Conservation (phyloP, 768 basidiomycete genomes). For the Suillus variegatus region DNA sequence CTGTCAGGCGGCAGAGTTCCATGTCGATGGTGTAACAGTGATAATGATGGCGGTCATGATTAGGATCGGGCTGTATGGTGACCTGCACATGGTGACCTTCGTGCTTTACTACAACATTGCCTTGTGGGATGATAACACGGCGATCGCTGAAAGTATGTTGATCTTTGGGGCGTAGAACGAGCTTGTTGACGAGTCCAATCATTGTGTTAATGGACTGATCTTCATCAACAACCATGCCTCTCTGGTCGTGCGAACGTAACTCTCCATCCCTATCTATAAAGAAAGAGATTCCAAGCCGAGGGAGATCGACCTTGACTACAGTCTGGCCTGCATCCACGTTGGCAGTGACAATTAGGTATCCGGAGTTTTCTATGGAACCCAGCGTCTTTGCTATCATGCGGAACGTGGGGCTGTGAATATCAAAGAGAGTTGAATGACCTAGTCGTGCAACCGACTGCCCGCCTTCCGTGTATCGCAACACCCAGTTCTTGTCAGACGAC, state of each 20-base stretch:
- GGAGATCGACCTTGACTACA: slow-evolving; percentile 32
- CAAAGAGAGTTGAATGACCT: slow-evolving; percentile 13
- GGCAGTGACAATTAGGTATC: slow-evolving; percentile 19
- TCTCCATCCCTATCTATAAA: slow-evolving; percentile 26
- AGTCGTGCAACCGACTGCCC: background rate
- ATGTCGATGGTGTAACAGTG: slow-evolving; percentile 28
- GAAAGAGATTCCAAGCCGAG: slow-evolving; percentile 39
- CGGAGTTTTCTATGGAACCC: slow-evolving; percentile 13
- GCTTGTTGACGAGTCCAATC: slow-evolving; percentile 38
- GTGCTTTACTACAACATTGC: background rate
- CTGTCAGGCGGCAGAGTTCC: slow-evolving; percentile 24
- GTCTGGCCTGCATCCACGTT: background rate
- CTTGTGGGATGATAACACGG: slow-evolving; percentile 16
- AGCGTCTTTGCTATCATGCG: slow-evolving; percentile 18
- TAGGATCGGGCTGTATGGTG: background rate
- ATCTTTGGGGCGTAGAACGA: slow-evolving; percentile 34
- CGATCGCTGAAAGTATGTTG: slow-evolving; percentile 4
- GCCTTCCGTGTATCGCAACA: slow-evolving; percentile 7
- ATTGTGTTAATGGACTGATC: slow-evolving; percentile 41
- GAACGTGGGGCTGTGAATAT: slow-evolving; percentile 20
- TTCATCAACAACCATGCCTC: slow-evolving; percentile 37
- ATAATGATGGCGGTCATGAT: slow-evolving; percentile 12
- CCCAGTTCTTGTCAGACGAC: slow-evolving; percentile 19
- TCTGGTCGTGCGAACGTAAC: slow-evolving; percentile 40
- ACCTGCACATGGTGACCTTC: background rate